phyloP scores from a whole-genome alignment of 2,329 filamentous ascomycete genomes.

The Botrytis aclada region DNA sequence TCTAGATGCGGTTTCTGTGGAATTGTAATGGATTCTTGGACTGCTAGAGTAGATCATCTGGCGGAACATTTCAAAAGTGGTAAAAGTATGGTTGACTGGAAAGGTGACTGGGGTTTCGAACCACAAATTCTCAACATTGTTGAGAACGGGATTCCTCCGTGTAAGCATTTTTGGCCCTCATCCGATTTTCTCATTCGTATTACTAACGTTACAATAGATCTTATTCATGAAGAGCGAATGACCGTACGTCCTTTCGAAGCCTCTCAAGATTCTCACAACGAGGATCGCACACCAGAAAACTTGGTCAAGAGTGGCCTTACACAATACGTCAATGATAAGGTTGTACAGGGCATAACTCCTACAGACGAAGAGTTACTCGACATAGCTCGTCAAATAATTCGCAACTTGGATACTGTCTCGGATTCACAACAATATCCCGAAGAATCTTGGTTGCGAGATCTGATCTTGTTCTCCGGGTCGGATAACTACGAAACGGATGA shows the following conservation, averaged over 20 bases:
- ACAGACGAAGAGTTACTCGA: constrained; percentile 53
- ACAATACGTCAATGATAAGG: constrained; percentile 48
- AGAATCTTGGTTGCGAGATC: constrained; percentile 56
- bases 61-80: constrained; percentile 67
- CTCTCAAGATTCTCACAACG: constrained; percentile 42
- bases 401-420: constrained; percentile 50
- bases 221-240: constrained; percentile 62
- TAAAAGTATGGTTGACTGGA: constrained; percentile 66
- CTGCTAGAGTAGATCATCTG: constrained; percentile 57
- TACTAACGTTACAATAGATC: constrained; percentile 44
- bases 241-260: constrained; percentile 52
- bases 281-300: constrained; percentile 58
- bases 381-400: constrained; percentile 59
- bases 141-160: constrained; percentile 65
- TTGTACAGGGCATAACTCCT: constrained; percentile 43
- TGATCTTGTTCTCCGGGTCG: constrained; percentile 48
- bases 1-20: constrained; percentile 66
- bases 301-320: constrained; percentile 57
- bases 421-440: constrained; percentile 37
- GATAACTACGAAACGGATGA: not conserved
- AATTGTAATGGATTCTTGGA: constrained; percentile 60
- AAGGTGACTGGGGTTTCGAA: constrained; percentile 68
- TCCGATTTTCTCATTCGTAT: constrained; percentile 30
- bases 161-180: constrained; percentile 45
- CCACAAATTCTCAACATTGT: constrained; percentile 58